These are phyloP conservation scores for Metarhizium rileyi DNA, from an alignment of 2,329 filamentous ascomycete genomes.

Conservation along the genomic window DNA sequence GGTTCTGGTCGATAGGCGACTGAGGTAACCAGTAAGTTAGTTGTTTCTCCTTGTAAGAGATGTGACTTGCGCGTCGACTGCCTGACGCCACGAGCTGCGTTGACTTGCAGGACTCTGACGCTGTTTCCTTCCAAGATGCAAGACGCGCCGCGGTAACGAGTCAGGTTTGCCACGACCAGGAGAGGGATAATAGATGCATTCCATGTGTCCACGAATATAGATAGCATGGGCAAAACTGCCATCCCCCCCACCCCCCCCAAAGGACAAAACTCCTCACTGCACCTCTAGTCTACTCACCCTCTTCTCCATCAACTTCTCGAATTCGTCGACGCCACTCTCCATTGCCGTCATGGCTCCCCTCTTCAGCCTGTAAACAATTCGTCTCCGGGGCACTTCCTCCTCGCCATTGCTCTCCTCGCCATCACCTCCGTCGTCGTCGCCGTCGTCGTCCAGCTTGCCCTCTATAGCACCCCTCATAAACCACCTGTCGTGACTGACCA, in stretches of 20 bases:
- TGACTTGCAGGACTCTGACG: no score
- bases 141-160: no score
- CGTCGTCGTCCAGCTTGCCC: conserved; percentile 23
- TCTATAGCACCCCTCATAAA: conserved; percentile 62
- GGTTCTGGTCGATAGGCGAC: conserved; percentile 31
- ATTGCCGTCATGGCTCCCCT: conserved; percentile 45
- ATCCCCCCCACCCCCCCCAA: no score
- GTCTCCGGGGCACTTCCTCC: conserved; percentile 33
- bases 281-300: conserved; percentile 37
- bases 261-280: not conserved
- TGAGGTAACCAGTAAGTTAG: conserved; percentile 9
- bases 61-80: no score
- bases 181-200: no score
- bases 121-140: no score
- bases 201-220: no score
- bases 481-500: conserved; percentile 77
- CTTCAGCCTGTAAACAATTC: conserved; percentile 51
- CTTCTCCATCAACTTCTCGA: conserved; percentile 54
- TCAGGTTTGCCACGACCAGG: no score
- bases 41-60: no score
- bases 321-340: conserved; percentile 52
- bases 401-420: conserved; percentile 28
- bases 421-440: conserved; percentile 27
- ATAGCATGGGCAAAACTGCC: no score
- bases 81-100: no score